Evolutionary conservation across 163 green algal species (phyloP).

Genomic region (Botryococcus braunii): DNA sequence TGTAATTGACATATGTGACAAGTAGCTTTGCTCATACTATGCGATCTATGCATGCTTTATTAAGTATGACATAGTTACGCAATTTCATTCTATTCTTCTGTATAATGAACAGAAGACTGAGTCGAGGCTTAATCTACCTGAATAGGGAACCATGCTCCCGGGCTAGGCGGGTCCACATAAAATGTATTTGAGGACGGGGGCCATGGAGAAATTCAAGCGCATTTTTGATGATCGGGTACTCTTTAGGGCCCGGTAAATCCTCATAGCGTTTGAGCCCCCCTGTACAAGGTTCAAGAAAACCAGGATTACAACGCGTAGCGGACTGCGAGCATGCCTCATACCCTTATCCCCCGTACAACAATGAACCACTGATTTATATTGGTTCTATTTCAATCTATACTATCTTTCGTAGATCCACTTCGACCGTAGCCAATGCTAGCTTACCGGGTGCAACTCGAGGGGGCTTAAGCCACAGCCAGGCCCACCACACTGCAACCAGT

Average conservation of each 20-base stretch:
- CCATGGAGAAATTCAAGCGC: neutral
- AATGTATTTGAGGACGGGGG: conserved; percentile 2
- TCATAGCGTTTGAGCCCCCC: conserved; percentile 5
- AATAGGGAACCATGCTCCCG: neutral
- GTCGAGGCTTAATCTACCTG: neutral
- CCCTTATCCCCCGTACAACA: too few relatives aligned
- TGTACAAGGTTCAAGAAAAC: neutral
- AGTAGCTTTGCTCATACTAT: neutral
- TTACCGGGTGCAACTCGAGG: too few relatives aligned
- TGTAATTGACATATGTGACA: neutral
- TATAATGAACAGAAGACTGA: neutral
- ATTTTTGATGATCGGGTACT: neutral
- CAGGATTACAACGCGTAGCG: too few relatives aligned
- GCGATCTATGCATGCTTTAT: neutral
- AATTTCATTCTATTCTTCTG: neutral
- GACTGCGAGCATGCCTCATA: too few relatives aligned
- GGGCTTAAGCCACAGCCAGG: too few relatives aligned
- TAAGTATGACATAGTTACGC: neutral
- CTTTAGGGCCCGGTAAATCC: conserved; percentile 4
- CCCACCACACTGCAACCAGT: too few relatives aligned
- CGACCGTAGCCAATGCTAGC: too few relatives aligned
- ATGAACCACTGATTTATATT: too few relatives aligned
- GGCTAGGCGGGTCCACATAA: conserved; percentile 2
- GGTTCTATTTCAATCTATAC: too few relatives aligned
- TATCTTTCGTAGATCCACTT: too few relatives aligned